Conservation (phyloP, 2,329 filamentous ascomycete species). For the Chrysosphaeria jannelii region DNA sequence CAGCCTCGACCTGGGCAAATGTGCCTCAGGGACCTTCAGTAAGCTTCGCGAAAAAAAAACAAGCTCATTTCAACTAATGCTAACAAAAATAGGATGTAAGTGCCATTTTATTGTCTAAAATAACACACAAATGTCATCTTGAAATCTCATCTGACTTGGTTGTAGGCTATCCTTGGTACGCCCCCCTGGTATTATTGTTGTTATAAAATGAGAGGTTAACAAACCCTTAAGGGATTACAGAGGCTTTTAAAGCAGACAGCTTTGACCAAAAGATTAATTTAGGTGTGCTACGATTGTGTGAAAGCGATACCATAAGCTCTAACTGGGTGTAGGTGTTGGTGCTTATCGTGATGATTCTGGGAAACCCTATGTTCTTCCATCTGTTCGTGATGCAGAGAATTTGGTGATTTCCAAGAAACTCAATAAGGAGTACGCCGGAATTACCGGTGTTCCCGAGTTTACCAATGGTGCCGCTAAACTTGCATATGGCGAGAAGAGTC, state of each 20-base stretch:
- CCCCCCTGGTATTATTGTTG: neutral
- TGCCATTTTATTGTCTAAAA: neutral
- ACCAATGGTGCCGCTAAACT: conserved; percentile 73
- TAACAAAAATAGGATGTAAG: conserved; percentile 7
- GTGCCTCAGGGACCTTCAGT: conserved; percentile 86
- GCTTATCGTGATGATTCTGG: conserved; percentile 95
- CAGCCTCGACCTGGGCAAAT: conserved; percentile 64
- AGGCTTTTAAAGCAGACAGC: conserved; percentile 93
- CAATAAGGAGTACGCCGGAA: conserved; percentile 96
- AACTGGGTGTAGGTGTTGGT: conserved; percentile 37
- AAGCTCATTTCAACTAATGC: neutral
- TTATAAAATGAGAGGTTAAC: conserved; percentile 4
- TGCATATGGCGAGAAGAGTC: conserved; percentile 55
- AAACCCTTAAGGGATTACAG: conserved; percentile 41
- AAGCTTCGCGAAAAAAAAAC: conserved; percentile 12
- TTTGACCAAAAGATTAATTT: conserved; percentile 95
- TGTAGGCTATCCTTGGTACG: conserved; percentile 4
- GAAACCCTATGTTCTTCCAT: conserved; percentile 92
- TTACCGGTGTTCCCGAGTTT: conserved; percentile 86
- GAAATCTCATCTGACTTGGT: conserved; percentile 1
- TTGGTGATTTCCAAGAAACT: conserved; percentile 47
- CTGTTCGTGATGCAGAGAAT: conserved; percentile 66
- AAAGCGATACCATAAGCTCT: conserved; percentile 1
- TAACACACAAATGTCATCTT: neutral
- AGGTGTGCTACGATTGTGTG: conserved; percentile 17